Evolutionary conservation across 148 eudicot genomes (phyloP).

Genomic region (Arctostaphylos glauca): DNA sequence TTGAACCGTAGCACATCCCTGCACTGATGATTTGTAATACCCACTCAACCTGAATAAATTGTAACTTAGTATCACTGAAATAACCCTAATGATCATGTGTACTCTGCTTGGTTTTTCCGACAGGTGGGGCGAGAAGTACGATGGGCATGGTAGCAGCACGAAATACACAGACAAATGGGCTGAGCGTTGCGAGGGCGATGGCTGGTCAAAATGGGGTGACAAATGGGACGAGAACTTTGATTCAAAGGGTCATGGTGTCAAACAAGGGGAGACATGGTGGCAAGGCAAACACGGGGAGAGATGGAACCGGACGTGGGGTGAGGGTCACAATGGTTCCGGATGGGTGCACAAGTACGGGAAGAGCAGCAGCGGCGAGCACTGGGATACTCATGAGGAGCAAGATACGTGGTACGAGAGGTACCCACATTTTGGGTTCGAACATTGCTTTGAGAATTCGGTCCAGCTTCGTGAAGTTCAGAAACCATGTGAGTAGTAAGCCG

Average conservation of each 20-base stretch:
- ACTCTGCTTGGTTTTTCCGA: background rate
- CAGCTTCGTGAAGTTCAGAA: slow-evolving; percentile 67
- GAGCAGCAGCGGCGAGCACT: slow-evolving; percentile 86
- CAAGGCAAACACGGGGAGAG: slow-evolving; percentile 71
- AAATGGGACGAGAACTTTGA: slow-evolving; percentile 94
- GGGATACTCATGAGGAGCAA: slow-evolving; percentile 84
- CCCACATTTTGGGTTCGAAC: slow-evolving; percentile 79
- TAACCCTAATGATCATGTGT: background rate
- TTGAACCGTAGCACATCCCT: background rate
- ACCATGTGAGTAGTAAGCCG: slow-evolving; percentile 47
- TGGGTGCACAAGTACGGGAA: slow-evolving; percentile 94
- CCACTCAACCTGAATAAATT: background rate
- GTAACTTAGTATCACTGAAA: background rate
- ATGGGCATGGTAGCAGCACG: slow-evolving; percentile 74
- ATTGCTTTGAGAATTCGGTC: slow-evolving; percentile 73
- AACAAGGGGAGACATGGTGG: slow-evolving; percentile 98
- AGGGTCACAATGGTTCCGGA: slow-evolving; percentile 81
- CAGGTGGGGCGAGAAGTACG: slow-evolving; percentile 98
- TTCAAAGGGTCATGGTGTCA: slow-evolving; percentile 54
- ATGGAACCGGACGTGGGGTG: slow-evolving; percentile 98
- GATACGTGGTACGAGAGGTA: slow-evolving; percentile 85
- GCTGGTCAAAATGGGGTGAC: slow-evolving; percentile 96
- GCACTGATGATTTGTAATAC: background rate
- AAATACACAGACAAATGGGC: slow-evolving; percentile 99
- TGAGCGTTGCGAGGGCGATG: slow-evolving; percentile 75